Evolutionary conservation across 345 rosid species (phyloP), one percentile per base, ranked within the genome.

Genomic region (Bruguiera parviflora): DNA sequence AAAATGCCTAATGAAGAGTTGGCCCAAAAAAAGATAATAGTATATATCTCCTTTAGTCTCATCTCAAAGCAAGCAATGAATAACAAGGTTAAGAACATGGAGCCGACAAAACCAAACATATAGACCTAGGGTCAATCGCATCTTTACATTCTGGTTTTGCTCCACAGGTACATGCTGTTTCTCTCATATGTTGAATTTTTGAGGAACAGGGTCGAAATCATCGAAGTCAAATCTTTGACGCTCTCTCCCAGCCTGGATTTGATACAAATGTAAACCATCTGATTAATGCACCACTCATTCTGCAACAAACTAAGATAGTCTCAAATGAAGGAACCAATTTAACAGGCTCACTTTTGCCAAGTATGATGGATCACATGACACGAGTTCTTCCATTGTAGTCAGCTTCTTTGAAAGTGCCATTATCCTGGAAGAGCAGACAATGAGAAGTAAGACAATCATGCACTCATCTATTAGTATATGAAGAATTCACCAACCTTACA

Each of bases 191-290:
- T 87, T 81, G 77, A 96, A 96, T 81, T 83, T 96, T 82, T 89
- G 92, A 64, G 99, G 98, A 68, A 86, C 96, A 19, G 83, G 21
- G 72, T 96, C 99, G 28, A 87, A 86, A 78, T 92, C 99, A 67
- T 91, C 98, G n/a, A 85, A 92, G 82, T 96, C 98, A 13, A 82
- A 89, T 81, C 94, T 88, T 71, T 89, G 99, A 56, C 98, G 81
- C 72, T 92, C 97, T 78, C 83, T 86, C 66, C 97, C 98, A 58
- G 76, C 96, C 99, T 96, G 78, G 27, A 22, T 39, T 39, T 15
- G 8, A 69, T 56, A 49, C 58, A 63, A 5, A 59, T 3, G 59
- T 3, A 52, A 20, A 33, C 47, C 11, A 52, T 62, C 43, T 22
- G 37, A 35, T 37, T 68, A 61, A 53, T 39, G 62, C 68, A 66